phyloP scores from a whole-genome alignment of 768 basidiomycete species.

The Leccinum fibrillosum region DNA sequence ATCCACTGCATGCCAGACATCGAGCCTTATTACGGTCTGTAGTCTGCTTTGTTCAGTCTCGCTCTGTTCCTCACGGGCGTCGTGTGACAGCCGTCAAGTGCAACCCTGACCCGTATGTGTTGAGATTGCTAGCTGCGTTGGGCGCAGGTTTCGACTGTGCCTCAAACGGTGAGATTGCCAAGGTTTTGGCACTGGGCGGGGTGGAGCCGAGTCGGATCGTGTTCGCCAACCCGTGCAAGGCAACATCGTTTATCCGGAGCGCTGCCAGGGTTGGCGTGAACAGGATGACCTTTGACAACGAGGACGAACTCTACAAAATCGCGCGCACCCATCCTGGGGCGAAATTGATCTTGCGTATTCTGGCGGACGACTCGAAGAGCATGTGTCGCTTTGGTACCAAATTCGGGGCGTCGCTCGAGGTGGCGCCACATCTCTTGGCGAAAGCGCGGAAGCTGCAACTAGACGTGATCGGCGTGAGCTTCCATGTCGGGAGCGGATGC shows the following conservation, averaged over 20 bases:
- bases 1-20: slow-evolving; percentile 70
- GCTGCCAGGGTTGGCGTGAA: slow-evolving; percentile 79
- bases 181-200: slow-evolving; percentile 70
- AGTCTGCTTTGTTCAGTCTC: slow-evolving; percentile 7
- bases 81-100: slow-evolving; percentile 81
- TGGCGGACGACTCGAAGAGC: slow-evolving; percentile 97
- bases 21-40: slow-evolving; percentile 91
- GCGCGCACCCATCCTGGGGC: slow-evolving; percentile 76
- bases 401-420: slow-evolving; percentile 86
- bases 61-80: slow-evolving; percentile 26
- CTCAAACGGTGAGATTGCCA: slow-evolving; percentile 87
- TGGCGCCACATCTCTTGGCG: slow-evolving; percentile 74
- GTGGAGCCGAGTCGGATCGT: slow-evolving; percentile 82
- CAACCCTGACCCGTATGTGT: slow-evolving; percentile 94
- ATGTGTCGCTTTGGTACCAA: slow-evolving; percentile 92
- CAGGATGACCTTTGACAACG: slow-evolving; percentile 98
- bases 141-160: slow-evolving; percentile 98
- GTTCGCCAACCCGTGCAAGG: slow-evolving; percentile 99
- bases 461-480: slow-evolving; percentile 91
- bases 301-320: slow-evolving; percentile 93
- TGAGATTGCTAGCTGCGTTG: slow-evolving; percentile 84
- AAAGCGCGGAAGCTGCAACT: slow-evolving; percentile 78
- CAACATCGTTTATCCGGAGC: slow-evolving; percentile 85
- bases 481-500: slow-evolving; percentile 97
- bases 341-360: slow-evolving; percentile 87